phyloP scores from a whole-genome alignment of 441 rosid genomes.

The Melastoma candidum region DNA sequence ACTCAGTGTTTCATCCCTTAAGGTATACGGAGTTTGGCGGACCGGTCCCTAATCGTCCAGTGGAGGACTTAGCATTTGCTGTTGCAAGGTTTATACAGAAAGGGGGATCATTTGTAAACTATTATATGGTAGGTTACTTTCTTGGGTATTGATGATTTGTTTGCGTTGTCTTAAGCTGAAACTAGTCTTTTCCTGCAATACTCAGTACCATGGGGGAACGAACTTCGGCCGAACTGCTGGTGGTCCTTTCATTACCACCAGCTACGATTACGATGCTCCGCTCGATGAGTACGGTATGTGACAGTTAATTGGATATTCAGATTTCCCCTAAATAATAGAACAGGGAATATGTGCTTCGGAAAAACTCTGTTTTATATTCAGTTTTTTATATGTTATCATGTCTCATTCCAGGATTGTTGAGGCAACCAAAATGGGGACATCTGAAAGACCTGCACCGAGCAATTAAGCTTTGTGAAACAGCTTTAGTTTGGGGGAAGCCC shows the following conservation, averaged over 20 bases:
- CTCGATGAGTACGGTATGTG: constrained; percentile 16
- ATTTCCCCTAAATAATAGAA: not conserved
- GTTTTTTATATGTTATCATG: not conserved
- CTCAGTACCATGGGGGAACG: constrained; percentile 19
- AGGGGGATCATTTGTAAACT: constrained; percentile 17
- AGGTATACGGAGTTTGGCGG: constrained; percentile 20
- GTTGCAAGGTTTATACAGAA: constrained; percentile 18
- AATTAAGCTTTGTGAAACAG: constrained; percentile 15
- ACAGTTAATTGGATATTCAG: not conserved
- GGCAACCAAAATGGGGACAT: constrained; percentile 21
- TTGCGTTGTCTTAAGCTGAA: not conserved
- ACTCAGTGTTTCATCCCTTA: not conserved
- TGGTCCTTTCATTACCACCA: constrained; percentile 17
- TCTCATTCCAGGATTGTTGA: constrained; percentile 9
- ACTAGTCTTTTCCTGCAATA: not conserved
- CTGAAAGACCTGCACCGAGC: constrained; percentile 17
- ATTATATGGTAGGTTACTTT: constrained; percentile 11
- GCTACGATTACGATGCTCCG: constrained; percentile 16
- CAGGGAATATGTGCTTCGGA: not conserved
- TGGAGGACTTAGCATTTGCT: constrained; percentile 16
- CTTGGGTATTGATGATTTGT: not conserved
- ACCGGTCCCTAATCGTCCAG: constrained; percentile 16
- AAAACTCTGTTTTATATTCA: not conserved
- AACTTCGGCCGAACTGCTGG: constrained; percentile 18
- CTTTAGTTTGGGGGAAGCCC: constrained; percentile 12